A percentile compares a stretch with the other conserved stretches of the same genome.
Conservation (phyloP, 164 flowering plant genomes). For the Chloranthus sessilifolius region DNA sequence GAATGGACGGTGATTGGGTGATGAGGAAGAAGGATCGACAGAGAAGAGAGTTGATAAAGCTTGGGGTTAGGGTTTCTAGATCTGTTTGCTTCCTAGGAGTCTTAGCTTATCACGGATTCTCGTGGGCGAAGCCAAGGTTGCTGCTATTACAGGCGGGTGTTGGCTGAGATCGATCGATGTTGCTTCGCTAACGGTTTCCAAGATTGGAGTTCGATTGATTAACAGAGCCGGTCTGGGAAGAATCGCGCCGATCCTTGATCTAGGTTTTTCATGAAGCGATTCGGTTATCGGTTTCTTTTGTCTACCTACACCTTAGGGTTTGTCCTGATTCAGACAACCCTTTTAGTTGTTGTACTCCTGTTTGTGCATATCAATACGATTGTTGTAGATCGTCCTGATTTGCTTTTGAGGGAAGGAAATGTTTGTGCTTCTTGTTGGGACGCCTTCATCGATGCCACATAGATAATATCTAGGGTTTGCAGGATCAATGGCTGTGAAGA, state of each 20-base stretch:
- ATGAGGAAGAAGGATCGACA: neutral
- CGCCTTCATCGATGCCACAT: neutral
- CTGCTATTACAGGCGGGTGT: neutral
- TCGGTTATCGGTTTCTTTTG: neutral
- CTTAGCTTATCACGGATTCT: neutral
- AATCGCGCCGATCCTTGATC: constrained; percentile 10
- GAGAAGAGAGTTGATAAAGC: neutral
- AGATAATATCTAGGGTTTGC: neutral
- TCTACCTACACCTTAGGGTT: neutral
- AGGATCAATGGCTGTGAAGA: no score
- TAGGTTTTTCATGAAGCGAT: neutral
- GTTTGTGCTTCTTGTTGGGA: neutral
- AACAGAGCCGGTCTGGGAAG: neutral
- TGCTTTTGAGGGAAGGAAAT: constrained; percentile 5
- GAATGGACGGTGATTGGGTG: neutral
- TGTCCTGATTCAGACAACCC: neutral
- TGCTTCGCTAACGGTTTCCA: neutral
- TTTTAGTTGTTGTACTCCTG: neutral
- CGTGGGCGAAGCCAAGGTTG: neutral
- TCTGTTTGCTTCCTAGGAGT: constrained; percentile 6
- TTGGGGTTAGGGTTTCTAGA: constrained; percentile 12
- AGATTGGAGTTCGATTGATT: neutral
- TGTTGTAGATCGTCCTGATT: neutral
- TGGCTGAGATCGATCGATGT: neutral
- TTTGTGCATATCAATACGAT: neutral